phyloP scores from a whole-genome alignment of 768 basidiomycete species.

The Suillus tomentosus region DNA sequence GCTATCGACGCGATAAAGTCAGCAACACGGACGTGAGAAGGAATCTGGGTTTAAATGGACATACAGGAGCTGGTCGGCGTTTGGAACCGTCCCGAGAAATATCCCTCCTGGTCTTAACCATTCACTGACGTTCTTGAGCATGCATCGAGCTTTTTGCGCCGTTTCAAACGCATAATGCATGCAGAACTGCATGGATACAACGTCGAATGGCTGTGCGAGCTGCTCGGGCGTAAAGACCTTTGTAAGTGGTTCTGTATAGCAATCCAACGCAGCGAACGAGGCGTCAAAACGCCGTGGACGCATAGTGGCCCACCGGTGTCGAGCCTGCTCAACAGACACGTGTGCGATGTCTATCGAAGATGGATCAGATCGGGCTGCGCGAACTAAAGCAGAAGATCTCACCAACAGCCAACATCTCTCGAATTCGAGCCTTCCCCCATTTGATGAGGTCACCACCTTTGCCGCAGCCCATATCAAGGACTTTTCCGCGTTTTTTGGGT shows the following conservation, averaged over 20 bases:
- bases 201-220: constrained; percentile 78
- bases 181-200: constrained; percentile 98
- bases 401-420: constrained; percentile 84
- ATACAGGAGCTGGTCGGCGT: constrained; percentile 81
- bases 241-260: constrained; percentile 74
- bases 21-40: background rate
- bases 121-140: constrained; percentile 87
- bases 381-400: constrained; percentile 1
- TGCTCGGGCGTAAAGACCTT: constrained; percentile 64
- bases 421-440: constrained; percentile 86
- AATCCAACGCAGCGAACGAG: constrained; percentile 84
- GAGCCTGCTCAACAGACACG: constrained; percentile 89
- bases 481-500: constrained; percentile 57
- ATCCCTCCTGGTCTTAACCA: constrained; percentile 82
- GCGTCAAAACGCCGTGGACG: constrained; percentile 68
- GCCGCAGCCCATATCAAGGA: constrained; percentile 97
- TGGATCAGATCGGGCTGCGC: constrained; percentile 5
- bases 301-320: constrained; percentile 60
- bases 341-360: constrained; percentile 75
- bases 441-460: constrained; percentile 97
- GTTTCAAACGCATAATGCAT: constrained; percentile 99
- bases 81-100: constrained; percentile 98
- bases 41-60: constrained; percentile 33
- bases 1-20: constrained; percentile 37
- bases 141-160: constrained; percentile 81